These are phyloP conservation scores for Hypoxylon sp. DNA, from an alignment of 2,329 filamentous ascomycete species.

Conservation along the genomic window DNA sequence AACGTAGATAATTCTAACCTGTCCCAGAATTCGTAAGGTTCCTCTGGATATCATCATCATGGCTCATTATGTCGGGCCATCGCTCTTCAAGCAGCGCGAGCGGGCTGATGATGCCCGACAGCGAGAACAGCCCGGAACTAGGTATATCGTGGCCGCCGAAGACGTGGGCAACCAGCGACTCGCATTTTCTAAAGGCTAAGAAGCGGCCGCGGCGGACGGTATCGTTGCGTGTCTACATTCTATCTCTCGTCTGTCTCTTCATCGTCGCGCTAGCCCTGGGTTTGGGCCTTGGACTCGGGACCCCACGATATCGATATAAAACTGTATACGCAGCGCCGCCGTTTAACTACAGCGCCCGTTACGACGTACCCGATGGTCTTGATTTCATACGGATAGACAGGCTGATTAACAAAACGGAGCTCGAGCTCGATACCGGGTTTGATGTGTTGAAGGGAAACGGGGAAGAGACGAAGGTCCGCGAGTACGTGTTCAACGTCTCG, in stretches of 20 bases:
- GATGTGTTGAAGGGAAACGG: conserved; percentile 12
- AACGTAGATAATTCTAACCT: conserved; percentile 5
- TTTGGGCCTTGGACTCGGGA: conserved; percentile 47
- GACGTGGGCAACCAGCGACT: conserved; percentile 36
- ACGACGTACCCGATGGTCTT: conserved; percentile 47
- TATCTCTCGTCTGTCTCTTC: conserved; percentile 42
- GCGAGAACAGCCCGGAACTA: conserved; percentile 26
- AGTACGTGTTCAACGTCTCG: conserved; percentile 56
- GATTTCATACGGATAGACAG: conserved; percentile 45
- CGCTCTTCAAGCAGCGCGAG: conserved; percentile 47
- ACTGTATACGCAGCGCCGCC: conserved; percentile 21
- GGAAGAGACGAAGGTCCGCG: conserved; percentile 40
- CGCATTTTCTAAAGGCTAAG: conserved; percentile 24
- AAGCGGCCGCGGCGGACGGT: conserved; percentile 37
- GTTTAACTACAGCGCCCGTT: conserved; percentile 42
- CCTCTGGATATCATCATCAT: conserved; percentile 5
- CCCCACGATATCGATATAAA: conserved; percentile 32
- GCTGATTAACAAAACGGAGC: conserved; percentile 51
- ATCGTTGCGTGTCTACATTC: conserved; percentile 45
- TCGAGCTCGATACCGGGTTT: conserved; percentile 53
- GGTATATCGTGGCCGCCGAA: conserved; percentile 32
- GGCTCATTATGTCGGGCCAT: conserved; percentile 45
- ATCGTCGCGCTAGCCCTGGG: conserved; percentile 45
- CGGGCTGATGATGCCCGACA: conserved; percentile 44
- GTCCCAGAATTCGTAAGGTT: background rate